These are phyloP conservation scores for Silene vulgaris DNA, from an alignment of 179 eudicot genomes.

Conservation along the genomic window DNA sequence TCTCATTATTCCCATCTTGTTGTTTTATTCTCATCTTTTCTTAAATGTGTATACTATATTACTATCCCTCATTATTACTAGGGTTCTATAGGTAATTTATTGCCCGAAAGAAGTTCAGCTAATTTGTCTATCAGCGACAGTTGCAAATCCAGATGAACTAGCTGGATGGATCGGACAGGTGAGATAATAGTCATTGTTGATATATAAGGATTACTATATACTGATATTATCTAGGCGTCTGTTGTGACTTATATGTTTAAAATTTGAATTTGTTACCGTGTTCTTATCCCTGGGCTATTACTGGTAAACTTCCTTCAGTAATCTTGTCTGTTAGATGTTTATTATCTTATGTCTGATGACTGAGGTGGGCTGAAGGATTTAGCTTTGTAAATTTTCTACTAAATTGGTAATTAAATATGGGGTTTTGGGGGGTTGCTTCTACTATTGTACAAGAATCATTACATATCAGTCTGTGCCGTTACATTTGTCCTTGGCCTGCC, in stretches of 20 bases:
- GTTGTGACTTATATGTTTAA: slow-evolving; percentile 5
- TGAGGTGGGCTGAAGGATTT: slow-evolving; percentile 3
- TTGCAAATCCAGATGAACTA: slow-evolving; percentile 95
- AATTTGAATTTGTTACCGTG: not conserved
- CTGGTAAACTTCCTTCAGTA: not conserved
- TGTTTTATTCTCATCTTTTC: slow-evolving; percentile 14
- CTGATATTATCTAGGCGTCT: not conserved
- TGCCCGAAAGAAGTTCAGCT: slow-evolving; percentile 99
- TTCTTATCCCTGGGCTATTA: not conserved
- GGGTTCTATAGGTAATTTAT: slow-evolving; percentile 62
- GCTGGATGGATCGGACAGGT: slow-evolving; percentile 99
- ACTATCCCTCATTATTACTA: slow-evolving; percentile 16
- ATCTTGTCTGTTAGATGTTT: not conserved
- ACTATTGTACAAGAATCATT: not conserved
- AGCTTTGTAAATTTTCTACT: not conserved
- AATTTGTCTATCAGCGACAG: slow-evolving; percentile 95
- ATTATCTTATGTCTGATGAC: slow-evolving; percentile 3
- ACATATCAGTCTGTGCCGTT: not conserved
- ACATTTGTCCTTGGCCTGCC: slow-evolving; percentile 1
- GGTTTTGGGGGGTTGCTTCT: not conserved
- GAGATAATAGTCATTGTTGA: slow-evolving; percentile 17
- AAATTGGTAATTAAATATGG: not conserved
- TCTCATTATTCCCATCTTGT: slow-evolving; percentile 15
- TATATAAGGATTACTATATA: not conserved
- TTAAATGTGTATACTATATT: not conserved